Conservation (phyloP, 768 basidiomycete species). For the Coprinopsis cinerea region DNA sequence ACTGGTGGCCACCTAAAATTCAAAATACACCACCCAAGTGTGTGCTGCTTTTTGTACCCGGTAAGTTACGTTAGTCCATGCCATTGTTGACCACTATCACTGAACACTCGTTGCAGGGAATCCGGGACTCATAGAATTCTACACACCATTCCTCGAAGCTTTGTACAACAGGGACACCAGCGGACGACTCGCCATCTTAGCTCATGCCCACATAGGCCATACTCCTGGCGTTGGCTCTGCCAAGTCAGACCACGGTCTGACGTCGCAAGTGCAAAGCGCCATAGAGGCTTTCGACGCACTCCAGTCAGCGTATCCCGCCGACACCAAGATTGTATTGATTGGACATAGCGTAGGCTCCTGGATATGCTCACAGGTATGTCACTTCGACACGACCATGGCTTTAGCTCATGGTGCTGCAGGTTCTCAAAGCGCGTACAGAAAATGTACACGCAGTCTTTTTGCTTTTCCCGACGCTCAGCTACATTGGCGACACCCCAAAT, state of each 20-base stretch:
- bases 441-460: constrained; percentile 43
- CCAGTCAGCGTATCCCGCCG: constrained; percentile 22
- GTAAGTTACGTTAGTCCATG: constrained; percentile 16
- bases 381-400: constrained; percentile 5
- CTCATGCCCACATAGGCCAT: constrained; percentile 62
- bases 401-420: constrained; percentile 25
- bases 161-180: constrained; percentile 35
- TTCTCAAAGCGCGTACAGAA: constrained; percentile 40
- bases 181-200: constrained; percentile 45
- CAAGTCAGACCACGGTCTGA: constrained; percentile 28
- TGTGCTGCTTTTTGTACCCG: constrained; percentile 46
- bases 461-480: constrained; percentile 64
- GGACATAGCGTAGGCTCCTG: constrained; percentile 75
- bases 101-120: constrained; percentile 29
- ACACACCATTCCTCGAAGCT: constrained; percentile 54
- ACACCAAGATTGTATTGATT: constrained; percentile 38
- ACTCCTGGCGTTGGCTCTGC: constrained; percentile 29
- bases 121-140: constrained; percentile 62
- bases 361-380: constrained; percentile 53
- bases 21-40: constrained; percentile 21
- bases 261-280: constrained; percentile 48
- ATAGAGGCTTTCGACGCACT: constrained; percentile 49
- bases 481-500: constrained; percentile 61
- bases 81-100: constrained; percentile 3
- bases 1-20: constrained; percentile 45